Evolutionary conservation across 371 early-diverging fungal species (phyloP), one percentile per base, ranked within the genome.

Genomic region (Haplosporangium sp.): DNA sequence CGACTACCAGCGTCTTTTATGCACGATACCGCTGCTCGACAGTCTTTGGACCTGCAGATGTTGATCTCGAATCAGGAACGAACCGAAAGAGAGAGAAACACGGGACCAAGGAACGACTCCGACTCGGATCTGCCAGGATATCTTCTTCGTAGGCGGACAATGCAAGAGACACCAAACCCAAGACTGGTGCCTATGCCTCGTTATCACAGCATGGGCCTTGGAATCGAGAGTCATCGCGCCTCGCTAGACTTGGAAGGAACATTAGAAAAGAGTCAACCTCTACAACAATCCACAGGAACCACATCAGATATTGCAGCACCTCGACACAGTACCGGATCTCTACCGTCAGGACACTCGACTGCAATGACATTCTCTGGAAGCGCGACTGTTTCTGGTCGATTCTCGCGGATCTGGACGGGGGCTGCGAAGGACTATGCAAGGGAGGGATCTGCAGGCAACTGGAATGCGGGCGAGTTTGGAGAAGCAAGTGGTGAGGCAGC

Each of bases 41-140:
- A 69, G 51, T 75, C 76, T 16, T 40, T 75, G 67, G 76, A 75
- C 45, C 42, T 75, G 20, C 67, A 65, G 38, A 47, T 65, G n/a
- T 41, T 69, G 38, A 62, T 56, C 1, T 43, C 46, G 43, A 75
- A 66, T 37, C 62, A 62, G 59, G 70, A 75, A 23, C 42, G 70
- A 23, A 55, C 52, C 4, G 76, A 69, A 29, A 57, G 51, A 20
- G 59, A 45, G 36, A 41, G 62, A 47, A 57, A 16, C 0, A 29
- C 11, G 3, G 67, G 51, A 42, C 54, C 51, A 7, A 60, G 55
- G 40, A 68, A 67, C 29, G 75, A 74, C 18, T 69, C 69, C 6
- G 69, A 74, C 36, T 55, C 69, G 1, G 74, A 74, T 38, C 52
- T 74, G 21, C 69, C 74, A 37, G 62, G 69, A 40, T 47, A 58